Base-by-base conservation (phyloP, 768 basidiomycete genomes). In the Agaricus bisporus region DNA sequence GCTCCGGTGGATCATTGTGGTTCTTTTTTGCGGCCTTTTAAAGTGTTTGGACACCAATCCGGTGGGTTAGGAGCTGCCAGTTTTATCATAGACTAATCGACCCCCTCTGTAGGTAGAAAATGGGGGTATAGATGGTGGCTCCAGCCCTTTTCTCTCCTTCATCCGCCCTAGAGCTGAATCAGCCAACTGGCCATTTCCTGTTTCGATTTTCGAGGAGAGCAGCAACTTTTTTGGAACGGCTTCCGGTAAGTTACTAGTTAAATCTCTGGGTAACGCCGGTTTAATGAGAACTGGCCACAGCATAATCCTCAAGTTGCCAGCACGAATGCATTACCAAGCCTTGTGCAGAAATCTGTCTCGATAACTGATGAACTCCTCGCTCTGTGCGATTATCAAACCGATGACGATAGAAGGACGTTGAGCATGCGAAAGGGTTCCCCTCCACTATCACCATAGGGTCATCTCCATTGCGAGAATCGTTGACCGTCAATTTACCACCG, bases 381-480 rank as follows among this genome's bases (percentile, higher is more conserved):
- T 3, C 68, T 95, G 29, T 89, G 86, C 60, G 80, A 91, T 57
- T 64, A 72, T 55, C 70, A 62, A 7, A 72, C 85, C 37, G 56
- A 76, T 61, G 56, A 72, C 56, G 58, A 74, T 22, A 72, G 63
- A 56, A 68, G 59, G 61, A 60, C 65, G 32, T 62, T 80, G 41
- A 73, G 66, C 68, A 70, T 82, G 76, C 62, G 73, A 74, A 83
- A 73, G 62, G 60, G 78, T 64, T 74, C 91, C 75, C 70, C 79
- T 68, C 44, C 70, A 59, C 64, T 95, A 25, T 73, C 73, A 20
- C 65, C 64, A 18, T 69, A 88, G 20, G 80, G 81, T 17, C 77
- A 73, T n/a, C 98, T 29, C 97, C 97, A 0, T 73, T 98, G 4
- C 95, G 98, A 71, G 89, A 92, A 63, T 94, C 91, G 0, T 76